Evolutionary conservation across 2,329 filamentous ascomycete genomes (phyloP).

Genomic region (Chaetomium sp.): DNA sequence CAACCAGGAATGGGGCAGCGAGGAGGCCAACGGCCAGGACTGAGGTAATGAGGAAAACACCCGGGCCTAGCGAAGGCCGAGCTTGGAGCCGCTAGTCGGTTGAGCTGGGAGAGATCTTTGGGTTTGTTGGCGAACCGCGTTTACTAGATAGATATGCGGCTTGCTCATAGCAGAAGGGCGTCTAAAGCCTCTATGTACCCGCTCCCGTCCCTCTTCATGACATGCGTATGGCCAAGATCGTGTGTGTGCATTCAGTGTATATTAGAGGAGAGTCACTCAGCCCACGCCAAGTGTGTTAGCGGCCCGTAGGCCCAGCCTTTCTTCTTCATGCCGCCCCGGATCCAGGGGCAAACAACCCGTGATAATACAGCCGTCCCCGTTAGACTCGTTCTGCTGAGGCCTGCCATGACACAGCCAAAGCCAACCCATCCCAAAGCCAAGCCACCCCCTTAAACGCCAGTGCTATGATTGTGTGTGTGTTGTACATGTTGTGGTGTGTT

Average conservation of each 20-base stretch:
- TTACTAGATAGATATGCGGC: neutral
- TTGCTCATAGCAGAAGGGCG: neutral
- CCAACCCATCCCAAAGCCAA: conserved; percentile 19
- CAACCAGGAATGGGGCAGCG: neutral
- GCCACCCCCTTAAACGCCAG: conserved; percentile 29
- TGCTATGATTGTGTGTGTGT: conserved; percentile 31
- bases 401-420: conserved; percentile 4
- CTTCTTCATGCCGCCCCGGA: neutral
- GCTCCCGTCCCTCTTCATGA: too few species aligned
- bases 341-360: neutral
- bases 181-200: neutral
- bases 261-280: conserved; percentile 25
- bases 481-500: conserved; percentile 23
- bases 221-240: neutral
- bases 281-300: neutral
- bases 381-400: conserved; percentile 1
- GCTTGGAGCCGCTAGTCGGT: neutral
- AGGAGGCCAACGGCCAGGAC: neutral
- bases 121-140: neutral
- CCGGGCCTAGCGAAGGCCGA: neutral
- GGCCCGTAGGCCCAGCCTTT: neutral
- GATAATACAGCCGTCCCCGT: conserved; percentile 14
- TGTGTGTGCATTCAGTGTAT: conserved; percentile 7
- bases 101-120: neutral
- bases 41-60: too few species aligned